A percentile compares a stretch with the other conserved stretches of the same genome.
Conservation (phyloP, 2,329 filamentous ascomycete species). For the Penicillium italicum region DNA sequence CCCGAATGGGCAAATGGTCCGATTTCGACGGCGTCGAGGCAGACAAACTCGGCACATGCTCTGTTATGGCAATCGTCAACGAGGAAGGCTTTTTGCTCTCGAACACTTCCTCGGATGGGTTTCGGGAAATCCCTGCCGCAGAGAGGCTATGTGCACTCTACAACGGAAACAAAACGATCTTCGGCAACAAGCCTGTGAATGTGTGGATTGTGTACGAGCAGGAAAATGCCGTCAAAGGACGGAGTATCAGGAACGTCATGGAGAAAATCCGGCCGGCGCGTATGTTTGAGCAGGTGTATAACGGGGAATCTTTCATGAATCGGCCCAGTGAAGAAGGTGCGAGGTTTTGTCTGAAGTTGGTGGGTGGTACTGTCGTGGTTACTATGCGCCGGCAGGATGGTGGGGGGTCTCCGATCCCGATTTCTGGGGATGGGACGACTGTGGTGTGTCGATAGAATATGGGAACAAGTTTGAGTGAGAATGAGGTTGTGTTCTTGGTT, state of each 20-base stretch:
- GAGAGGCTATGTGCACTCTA: neutral
- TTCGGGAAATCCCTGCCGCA: neutral
- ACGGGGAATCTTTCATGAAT: neutral
- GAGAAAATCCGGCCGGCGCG: neutral
- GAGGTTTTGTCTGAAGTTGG: neutral
- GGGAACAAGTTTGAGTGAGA: neutral
- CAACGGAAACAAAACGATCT: neutral
- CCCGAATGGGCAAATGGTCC: neutral
- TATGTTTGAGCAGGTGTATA: neutral
- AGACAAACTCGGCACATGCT: neutral
- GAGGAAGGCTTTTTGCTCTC: neutral
- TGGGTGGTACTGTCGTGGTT: neutral
- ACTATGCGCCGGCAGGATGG: neutral
- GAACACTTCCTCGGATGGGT: neutral
- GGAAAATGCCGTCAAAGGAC: neutral
- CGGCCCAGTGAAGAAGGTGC: neutral
- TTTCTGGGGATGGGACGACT: neutral
- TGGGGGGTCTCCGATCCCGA: neutral
- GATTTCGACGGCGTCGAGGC: neutral
- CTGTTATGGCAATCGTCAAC: neutral
- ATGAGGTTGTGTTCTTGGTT: neutral
- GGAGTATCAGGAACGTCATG: neutral
- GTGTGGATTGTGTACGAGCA: constrained; percentile 2
- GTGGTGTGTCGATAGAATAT: neutral
- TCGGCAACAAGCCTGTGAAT: neutral